Conservation (phyloP, 1,284 basidiomycete species). For the Austroboletus niveus region DNA sequence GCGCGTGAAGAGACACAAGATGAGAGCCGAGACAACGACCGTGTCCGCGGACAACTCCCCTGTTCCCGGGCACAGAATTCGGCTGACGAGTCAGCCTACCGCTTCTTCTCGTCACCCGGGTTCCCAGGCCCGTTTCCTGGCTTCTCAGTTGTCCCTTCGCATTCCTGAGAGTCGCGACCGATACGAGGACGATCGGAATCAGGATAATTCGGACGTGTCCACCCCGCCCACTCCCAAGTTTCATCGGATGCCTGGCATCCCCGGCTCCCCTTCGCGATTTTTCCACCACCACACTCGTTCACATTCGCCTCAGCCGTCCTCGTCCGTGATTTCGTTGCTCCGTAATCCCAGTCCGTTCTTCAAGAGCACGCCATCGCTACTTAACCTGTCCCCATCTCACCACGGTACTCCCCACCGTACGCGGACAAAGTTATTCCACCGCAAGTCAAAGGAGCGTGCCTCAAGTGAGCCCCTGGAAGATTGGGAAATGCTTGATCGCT, state of each 20-base stretch:
- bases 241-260: slow-evolving; percentile 29
- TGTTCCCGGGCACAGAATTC: slow-evolving; percentile 17
- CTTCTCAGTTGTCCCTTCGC: slow-evolving; percentile 33
- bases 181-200: slow-evolving; percentile 31
- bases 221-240: slow-evolving; percentile 34
- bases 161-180: slow-evolving; percentile 32
- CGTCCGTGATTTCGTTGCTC: slow-evolving; percentile 33
- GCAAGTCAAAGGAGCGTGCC: slow-evolving; percentile 34
- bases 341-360: slow-evolving; percentile 37
- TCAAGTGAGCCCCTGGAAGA: slow-evolving; percentile 33
- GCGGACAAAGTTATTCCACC: slow-evolving; percentile 32
- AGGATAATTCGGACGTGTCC: slow-evolving; percentile 31
- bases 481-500: slow-evolving; percentile 32
- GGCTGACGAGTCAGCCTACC: slow-evolving; percentile 34
- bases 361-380: slow-evolving; percentile 33
- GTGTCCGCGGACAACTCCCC: slow-evolving; percentile 4
- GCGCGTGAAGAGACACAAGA: slow-evolving; percentile 26
- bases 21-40: slow-evolving; percentile 10
- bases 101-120: slow-evolving; percentile 25
- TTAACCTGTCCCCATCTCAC: slow-evolving; percentile 31
- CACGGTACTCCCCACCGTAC: slow-evolving; percentile 31
- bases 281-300: slow-evolving; percentile 29
- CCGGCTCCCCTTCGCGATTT: slow-evolving; percentile 31
- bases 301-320: slow-evolving; percentile 33
- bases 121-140: slow-evolving; percentile 31